Conservation (phyloP, 257 asterid genomes). For the Fraxinus americana region DNA sequence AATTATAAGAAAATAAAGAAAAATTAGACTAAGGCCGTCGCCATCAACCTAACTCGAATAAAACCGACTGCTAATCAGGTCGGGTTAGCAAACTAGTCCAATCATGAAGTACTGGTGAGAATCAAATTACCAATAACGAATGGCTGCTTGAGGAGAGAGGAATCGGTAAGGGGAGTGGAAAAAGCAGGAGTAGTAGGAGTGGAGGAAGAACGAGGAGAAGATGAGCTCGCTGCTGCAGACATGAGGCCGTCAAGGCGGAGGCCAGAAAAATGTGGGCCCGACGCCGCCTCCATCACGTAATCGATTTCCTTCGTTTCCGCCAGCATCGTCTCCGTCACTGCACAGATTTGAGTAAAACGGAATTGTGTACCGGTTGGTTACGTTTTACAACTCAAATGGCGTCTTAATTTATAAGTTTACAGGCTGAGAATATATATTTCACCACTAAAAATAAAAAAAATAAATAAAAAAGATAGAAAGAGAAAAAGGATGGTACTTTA, state of each 20-base stretch:
- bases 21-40: not conserved
- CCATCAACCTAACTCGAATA: not conserved
- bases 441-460: too few species aligned
- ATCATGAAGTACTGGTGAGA: not conserved
- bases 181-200: constrained; percentile 36
- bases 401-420: not conserved
- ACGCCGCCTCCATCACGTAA: constrained; percentile 91
- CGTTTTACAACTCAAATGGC: not conserved
- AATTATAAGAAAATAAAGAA: not conserved
- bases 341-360: not conserved
- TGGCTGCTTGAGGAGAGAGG: constrained; percentile 68
- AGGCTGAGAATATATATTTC: too few species aligned
- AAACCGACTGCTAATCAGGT: not conserved
- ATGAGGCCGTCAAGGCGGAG: constrained; percentile 68
- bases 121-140: constrained; percentile 78
- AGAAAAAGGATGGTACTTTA: too few species aligned
- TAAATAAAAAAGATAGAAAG: too few species aligned
- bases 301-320: constrained; percentile 71
- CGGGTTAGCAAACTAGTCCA: not conserved
- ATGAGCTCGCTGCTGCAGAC: constrained; percentile 43
- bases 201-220: constrained; percentile 58
- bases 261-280: constrained; percentile 94
- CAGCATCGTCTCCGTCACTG: constrained; percentile 36
- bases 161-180: constrained; percentile 38
- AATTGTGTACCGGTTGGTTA: not conserved